These are phyloP conservation scores for Eimeria praecox DNA, from an alignment of 169 alveolate genomes.

Conservation along the genomic window DNA sequence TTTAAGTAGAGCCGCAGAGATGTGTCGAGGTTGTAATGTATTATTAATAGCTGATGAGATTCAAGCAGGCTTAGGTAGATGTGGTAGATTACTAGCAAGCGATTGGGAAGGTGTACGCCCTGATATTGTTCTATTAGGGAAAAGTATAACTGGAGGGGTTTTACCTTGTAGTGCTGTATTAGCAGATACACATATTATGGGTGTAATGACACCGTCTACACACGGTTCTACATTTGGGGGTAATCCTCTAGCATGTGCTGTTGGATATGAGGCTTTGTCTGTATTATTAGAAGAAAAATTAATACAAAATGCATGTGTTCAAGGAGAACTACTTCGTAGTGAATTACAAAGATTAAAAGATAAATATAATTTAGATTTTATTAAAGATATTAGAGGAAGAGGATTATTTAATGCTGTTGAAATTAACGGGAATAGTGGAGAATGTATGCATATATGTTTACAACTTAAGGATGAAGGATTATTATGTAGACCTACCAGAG, in stretches of 20 bases:
- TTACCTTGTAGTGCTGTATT: constrained; percentile 95
- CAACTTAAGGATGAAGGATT: constrained; percentile 91
- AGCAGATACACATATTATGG: constrained; percentile 93
- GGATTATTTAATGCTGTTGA: constrained; percentile 95
- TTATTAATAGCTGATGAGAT: constrained; percentile 93
- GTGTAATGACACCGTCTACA: constrained; percentile 93
- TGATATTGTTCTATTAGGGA: constrained; percentile 94
- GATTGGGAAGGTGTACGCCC: constrained; percentile 91
- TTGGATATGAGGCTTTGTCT: constrained; percentile 92
- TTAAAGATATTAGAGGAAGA: constrained; percentile 90
- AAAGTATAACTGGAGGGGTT: constrained; percentile 95
- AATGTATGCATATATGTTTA: constrained; percentile 86
- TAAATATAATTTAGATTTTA: constrained; percentile 76
- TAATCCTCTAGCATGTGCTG: constrained; percentile 93
- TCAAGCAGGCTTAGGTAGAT: constrained; percentile 96
- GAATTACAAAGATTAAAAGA: constrained; percentile 84
- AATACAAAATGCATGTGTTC: constrained; percentile 89
- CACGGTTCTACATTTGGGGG: constrained; percentile 97
- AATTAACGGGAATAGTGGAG: constrained; percentile 84
- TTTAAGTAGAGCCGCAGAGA: constrained; percentile 88
- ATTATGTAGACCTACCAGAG: constrained; percentile 94
- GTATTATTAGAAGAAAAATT: constrained; percentile 92
- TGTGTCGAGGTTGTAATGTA: constrained; percentile 89
- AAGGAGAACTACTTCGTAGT: constrained; percentile 2
- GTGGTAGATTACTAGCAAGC: constrained; percentile 93